Evolutionary conservation across 2,329 filamentous ascomycete species (phyloP).

Genomic region (Beauveria australis): DNA sequence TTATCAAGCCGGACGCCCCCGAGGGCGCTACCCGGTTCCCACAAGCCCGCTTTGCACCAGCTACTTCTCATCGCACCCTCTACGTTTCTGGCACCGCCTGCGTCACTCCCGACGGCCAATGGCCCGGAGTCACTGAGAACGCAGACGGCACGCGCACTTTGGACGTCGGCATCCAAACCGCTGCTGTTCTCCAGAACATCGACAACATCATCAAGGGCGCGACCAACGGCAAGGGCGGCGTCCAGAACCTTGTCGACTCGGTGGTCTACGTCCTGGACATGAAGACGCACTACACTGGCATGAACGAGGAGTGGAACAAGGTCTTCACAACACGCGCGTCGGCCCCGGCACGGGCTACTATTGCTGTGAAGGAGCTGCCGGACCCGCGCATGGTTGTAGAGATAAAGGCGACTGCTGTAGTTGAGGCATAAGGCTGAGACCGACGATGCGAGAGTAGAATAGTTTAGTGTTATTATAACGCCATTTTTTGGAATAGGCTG

Average conservation of each 20-base stretch:
- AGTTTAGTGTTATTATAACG: too few species aligned
- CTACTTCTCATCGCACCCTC: conserved; percentile 25
- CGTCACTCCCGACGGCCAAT: conserved; percentile 25
- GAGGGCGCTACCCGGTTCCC: conserved; percentile 17
- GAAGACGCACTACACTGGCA: conserved; percentile 32
- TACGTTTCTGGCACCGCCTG: conserved; percentile 32
- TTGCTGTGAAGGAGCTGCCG: conserved; percentile 24
- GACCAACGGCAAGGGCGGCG: conserved; percentile 25
- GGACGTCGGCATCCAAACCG: conserved; percentile 30
- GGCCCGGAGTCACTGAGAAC: conserved; percentile 22
- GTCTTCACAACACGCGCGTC: conserved; percentile 27
- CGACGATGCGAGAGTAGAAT: too few species aligned
- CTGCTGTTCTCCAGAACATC: conserved; percentile 28
- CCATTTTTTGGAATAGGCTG: too few species aligned
- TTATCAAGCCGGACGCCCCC: not conserved
- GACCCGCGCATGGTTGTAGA: conserved; percentile 25
- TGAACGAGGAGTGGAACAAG: conserved; percentile 40
- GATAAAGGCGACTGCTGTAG: conserved; percentile 23
- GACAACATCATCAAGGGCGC: conserved; percentile 30
- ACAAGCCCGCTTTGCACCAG: conserved; percentile 27
- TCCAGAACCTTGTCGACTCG: conserved; percentile 31
- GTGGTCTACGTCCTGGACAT: conserved; percentile 34
- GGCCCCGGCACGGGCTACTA: conserved; percentile 28
- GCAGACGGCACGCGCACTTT: conserved; percentile 19
- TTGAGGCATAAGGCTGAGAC: conserved; percentile 13